Evolutionary conservation across 2,329 filamentous ascomycete genomes (phyloP), one percentile per base, ranked within the genome.

Genomic region (Fusarium burgessii): DNA sequence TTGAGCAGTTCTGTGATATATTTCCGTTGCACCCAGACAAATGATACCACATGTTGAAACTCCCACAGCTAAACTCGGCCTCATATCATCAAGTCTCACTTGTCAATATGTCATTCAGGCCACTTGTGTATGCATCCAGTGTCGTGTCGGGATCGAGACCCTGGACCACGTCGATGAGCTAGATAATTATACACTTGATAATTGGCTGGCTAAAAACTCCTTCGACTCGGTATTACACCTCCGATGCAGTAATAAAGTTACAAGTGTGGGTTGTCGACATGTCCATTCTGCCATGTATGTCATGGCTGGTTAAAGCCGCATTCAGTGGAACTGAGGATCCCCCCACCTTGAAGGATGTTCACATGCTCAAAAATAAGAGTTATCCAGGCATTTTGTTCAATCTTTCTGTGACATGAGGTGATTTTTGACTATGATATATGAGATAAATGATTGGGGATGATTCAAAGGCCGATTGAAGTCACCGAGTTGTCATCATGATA

Each of bases 291-390:
- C 42, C 62, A 62, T 66, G 56, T 38, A 62, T 66, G 56, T 38
- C 62, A 62, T 66, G 56, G n/a, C 56, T 66, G 61, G 66, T 62
- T 72, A 66, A 71, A 71, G 69, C 69, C 69, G 69, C 69, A 70
- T 29, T 35, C 51, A 47, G 66, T 66, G 60, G 45, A 66, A 47
- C 51, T 57, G 42, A 57, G 23, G 7, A 63, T 52, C 51, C 63
- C 46, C 46, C 63, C 59, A 47, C 59, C 51, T 46, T 4, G 18
- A 66, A 41, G 12, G 38, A 57, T 29, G 43, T 55, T 54, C 54
- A 51, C 58, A 54, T 68, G 57, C n/a, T 52, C 17, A 47, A 29
- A 33, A 57, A 38, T 6, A 8, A 4, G 17, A 15, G 12, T 40
- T 33, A 18, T 23, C 9, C 35, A 20, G 20, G 20, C 12, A 58